Percentiles rank a stretch among this genome's conserved stretches.
Conservation (phyloP, 192 early-diverging fungal species). For the Gonapodya prolifera region DNA sequence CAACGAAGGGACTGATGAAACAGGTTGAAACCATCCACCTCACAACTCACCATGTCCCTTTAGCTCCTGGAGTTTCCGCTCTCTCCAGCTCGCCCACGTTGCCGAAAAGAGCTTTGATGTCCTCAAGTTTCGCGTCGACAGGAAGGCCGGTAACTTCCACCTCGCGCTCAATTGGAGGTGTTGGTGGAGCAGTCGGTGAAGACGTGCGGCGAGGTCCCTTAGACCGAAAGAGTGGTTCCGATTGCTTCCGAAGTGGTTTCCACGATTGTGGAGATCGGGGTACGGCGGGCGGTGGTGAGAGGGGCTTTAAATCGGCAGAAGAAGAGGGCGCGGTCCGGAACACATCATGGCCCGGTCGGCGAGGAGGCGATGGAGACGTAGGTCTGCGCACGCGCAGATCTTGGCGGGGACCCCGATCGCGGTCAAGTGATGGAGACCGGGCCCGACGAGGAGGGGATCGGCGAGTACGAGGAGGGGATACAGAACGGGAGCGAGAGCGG, state of each 20-base stretch:
- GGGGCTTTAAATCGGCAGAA: not conserved
- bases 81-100: not conserved
- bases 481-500: too few species aligned
- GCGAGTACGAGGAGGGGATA: too few species aligned
- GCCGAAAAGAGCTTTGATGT: not conserved
- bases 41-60: not conserved
- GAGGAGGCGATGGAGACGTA: too few species aligned
- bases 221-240: not conserved
- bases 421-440: too few species aligned
- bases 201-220: not conserved
- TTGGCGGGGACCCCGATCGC: too few species aligned
- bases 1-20: not conserved
- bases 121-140: not conserved
- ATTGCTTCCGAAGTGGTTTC: not conserved
- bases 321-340: not conserved
- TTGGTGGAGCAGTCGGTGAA: not conserved
- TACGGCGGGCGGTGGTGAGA: too few species aligned
- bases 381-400: too few species aligned
- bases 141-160: not conserved
- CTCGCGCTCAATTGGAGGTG: not conserved
- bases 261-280: not conserved
- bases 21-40: not conserved
- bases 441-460: too few species aligned
- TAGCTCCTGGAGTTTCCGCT: not conserved
- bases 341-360: not conserved